phyloP scores from a whole-genome alignment of 163 green algal genomes.

The Volvox carteri region DNA sequence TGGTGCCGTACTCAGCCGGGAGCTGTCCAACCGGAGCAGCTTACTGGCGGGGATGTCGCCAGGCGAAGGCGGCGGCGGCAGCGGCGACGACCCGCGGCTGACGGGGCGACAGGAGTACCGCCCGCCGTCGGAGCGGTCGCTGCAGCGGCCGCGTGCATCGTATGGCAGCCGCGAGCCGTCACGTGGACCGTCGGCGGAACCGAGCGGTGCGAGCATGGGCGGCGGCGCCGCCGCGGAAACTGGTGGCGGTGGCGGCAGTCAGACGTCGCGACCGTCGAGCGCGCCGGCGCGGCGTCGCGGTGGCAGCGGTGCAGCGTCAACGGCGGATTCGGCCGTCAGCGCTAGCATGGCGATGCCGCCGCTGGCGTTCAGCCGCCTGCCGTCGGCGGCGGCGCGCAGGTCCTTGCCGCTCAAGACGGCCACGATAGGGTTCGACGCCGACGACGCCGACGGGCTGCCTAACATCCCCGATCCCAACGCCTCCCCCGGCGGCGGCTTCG shows the following conservation, averaged over 20 bases:
- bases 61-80: not conserved
- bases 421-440: conserved; percentile 21
- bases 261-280: conserved; percentile 22
- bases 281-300: conserved; percentile 17
- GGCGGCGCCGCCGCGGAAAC: not conserved
- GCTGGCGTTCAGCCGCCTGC: conserved; percentile 25
- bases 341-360: conserved; percentile 8
- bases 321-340: not conserved
- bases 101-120: conserved; percentile 26
- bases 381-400: conserved; percentile 18
- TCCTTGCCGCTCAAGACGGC: conserved; percentile 28
- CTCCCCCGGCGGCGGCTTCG: not conserved
- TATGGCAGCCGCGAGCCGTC: conserved; percentile 29
- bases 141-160: conserved; percentile 11
- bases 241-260: not conserved
- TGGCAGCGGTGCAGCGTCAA: not conserved
- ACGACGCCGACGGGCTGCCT: conserved; percentile 18
- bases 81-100: conserved; percentile 21
- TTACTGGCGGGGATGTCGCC: conserved; percentile 2
- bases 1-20: not conserved
- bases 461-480: conserved; percentile 38
- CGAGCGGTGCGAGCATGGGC: not conserved
- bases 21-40: conserved; percentile 30
- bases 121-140: conserved; percentile 36
- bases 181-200: conserved; percentile 15